phyloP scores from a whole-genome alignment of 2,329 filamentous ascomycete genomes.

The Penicillium brevicompactum region DNA sequence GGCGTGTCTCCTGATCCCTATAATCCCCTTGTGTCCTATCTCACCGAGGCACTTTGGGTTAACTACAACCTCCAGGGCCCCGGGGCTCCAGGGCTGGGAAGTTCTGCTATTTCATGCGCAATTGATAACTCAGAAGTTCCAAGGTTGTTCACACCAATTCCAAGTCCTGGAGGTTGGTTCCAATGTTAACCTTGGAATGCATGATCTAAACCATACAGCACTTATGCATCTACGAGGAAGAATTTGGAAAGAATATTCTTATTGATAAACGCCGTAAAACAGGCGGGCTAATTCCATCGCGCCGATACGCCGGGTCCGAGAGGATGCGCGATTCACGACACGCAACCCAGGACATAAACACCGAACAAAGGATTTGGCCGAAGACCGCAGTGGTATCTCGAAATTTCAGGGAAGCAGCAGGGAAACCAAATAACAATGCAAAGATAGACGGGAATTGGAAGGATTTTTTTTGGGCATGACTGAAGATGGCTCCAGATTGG shows the following conservation, averaged over 20 bases:
- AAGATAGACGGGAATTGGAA: neutral
- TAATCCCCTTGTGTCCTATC: too few species aligned
- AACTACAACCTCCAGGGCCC: too few species aligned
- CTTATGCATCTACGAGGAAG: neutral
- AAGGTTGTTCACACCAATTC: neutral
- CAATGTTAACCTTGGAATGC: too few species aligned
- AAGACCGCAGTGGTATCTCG: constrained; percentile 13
- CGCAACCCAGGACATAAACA: constrained; percentile 5
- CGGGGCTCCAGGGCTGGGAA: too few species aligned
- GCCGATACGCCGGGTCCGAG: constrained; percentile 8
- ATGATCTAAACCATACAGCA: neutral
- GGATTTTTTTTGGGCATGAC: neutral
- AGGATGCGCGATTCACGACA: neutral
- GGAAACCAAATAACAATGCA: neutral
- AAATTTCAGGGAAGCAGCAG: constrained; percentile 2
- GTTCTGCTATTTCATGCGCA: too few species aligned
- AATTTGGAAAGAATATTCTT: neutral
- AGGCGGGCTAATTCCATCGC: constrained; percentile 6
- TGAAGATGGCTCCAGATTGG: neutral
- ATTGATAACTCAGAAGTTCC: too few species aligned
- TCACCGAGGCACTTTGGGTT: too few species aligned
- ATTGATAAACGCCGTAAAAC: neutral
- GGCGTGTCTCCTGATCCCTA: too few species aligned
- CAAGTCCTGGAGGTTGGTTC: too few species aligned
- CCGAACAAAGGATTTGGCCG: constrained; percentile 8